These are phyloP conservation scores for Boletus edulis DNA, from an alignment of 768 basidiomycete genomes.

Conservation along the genomic window DNA sequence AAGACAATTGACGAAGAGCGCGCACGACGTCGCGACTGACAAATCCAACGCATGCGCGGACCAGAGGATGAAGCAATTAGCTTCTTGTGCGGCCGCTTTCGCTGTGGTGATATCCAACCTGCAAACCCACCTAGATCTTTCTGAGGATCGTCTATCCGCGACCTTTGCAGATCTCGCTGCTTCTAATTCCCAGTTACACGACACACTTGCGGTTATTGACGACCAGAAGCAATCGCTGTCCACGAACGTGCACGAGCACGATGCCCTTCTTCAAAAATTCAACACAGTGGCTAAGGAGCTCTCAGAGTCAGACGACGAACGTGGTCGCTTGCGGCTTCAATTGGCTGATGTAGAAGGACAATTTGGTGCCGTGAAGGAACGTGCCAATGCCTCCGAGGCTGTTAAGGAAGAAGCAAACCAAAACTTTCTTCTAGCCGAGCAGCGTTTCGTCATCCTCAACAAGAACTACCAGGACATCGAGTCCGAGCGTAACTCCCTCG, in stretches of 20 bases:
- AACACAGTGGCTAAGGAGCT: conserved; percentile 34
- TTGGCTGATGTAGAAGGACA: conserved; percentile 36
- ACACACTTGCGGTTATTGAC: conserved; percentile 18
- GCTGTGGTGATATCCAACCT: conserved; percentile 41
- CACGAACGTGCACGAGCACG: conserved; percentile 21
- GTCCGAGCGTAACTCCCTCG: conserved; percentile 63
- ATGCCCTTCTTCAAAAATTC: conserved; percentile 31
- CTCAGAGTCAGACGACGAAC: conserved; percentile 30
- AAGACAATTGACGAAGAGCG: conserved; percentile 20
- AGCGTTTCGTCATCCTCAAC: conserved; percentile 43
- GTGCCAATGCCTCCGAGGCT: conserved; percentile 31
- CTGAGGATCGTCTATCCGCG: conserved; percentile 11
- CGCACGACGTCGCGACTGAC: conserved; percentile 14
- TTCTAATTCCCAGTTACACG: conserved; percentile 15
- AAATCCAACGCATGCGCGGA: conserved; percentile 4
- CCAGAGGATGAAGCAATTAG: conserved; percentile 29
- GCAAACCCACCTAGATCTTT: conserved; percentile 27
- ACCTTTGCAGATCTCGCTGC: conserved; percentile 12
- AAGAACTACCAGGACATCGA: conserved; percentile 54
- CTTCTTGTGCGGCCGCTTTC: conserved; percentile 34
- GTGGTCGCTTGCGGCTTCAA: conserved; percentile 25
- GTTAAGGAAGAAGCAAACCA: conserved; percentile 37
- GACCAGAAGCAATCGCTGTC: conserved; percentile 14
- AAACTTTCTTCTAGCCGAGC: conserved; percentile 30
- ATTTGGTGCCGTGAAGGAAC: conserved; percentile 31